Conservation (phyloP, 257 asterid genomes). For the Solanum habrochaites region DNA sequence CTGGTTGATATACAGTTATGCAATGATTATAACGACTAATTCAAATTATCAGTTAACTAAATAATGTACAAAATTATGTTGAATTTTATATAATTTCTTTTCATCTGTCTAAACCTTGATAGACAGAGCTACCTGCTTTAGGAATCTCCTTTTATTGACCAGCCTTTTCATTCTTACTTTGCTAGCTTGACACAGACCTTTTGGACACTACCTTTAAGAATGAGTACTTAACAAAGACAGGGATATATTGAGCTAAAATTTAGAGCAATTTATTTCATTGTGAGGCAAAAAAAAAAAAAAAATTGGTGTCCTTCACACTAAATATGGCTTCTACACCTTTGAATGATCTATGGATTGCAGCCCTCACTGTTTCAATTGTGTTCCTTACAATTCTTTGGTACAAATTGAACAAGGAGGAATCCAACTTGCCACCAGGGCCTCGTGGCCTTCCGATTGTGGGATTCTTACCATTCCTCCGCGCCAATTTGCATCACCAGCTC, state of each 20-base stretch:
- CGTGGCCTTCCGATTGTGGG: conserved; percentile 32
- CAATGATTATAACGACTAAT: not conserved
- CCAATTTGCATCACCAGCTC: conserved; percentile 19
- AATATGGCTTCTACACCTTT: not conserved
- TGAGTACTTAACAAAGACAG: not conserved
- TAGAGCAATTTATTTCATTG: not conserved
- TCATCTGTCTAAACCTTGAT: not conserved
- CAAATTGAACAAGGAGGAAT: not conserved
- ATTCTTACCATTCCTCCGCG: conserved; percentile 26
- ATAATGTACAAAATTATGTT: not conserved
- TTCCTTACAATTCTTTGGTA: not conserved
- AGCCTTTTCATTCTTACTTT: not conserved
- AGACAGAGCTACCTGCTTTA: not conserved
- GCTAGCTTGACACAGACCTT: not conserved
- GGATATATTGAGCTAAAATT: not conserved
- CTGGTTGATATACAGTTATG: not conserved
- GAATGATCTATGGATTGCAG: not conserved
- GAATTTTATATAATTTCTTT: not conserved
- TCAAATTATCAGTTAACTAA: not conserved
- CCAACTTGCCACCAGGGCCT: conserved; percentile 33
- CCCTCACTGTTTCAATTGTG: not conserved
- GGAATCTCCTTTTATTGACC: not conserved
- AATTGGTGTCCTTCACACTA: not conserved
- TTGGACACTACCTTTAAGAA: not conserved
- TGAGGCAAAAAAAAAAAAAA: not conserved